phyloP scores from a whole-genome alignment of 495 filamentous ascomycete species.

The Talaromyces borbonicus region DNA sequence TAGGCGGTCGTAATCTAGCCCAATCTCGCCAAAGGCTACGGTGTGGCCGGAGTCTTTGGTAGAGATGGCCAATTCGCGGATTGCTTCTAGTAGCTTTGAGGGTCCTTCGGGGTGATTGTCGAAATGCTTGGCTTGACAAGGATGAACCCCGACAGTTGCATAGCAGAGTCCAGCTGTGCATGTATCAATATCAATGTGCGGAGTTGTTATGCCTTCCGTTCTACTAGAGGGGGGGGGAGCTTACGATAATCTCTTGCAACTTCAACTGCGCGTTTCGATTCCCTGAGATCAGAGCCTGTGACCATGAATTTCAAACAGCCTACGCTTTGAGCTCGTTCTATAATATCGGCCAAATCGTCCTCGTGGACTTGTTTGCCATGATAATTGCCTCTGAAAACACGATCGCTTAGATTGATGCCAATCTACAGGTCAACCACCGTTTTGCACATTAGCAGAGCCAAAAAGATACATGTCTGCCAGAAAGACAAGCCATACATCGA shows the following conservation, averaged over 20 bases:
- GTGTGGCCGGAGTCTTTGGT: constrained; percentile 39
- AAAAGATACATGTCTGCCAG: too few relatives aligned
- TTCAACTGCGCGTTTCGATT: constrained; percentile 63
- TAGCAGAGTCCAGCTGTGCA: constrained; percentile 65
- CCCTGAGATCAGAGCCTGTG: constrained; percentile 79
- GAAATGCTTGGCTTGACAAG: constrained; percentile 67
- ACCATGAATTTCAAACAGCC: constrained; percentile 87
- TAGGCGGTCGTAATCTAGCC: constrained; percentile 89
- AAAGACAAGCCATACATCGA: constrained; percentile 27
- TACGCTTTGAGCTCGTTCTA: constrained; percentile 61
- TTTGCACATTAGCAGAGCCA: background rate
- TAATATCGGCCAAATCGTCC: constrained; percentile 64
- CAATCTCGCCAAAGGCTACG: constrained; percentile 90
- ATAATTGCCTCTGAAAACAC: constrained; percentile 74
- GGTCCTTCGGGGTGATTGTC: constrained; percentile 46
- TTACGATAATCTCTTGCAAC: constrained; percentile 64
- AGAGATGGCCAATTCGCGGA: constrained; percentile 45
- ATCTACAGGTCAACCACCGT: constrained; percentile 36
- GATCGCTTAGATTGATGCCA: constrained; percentile 89
- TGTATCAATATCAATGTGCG: constrained; percentile 5
- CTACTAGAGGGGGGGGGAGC: constrained; percentile 14
- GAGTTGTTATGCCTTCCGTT: too few relatives aligned
- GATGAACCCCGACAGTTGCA: constrained; percentile 87
- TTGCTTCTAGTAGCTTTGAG: constrained; percentile 46
- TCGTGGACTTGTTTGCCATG: constrained; percentile 74